These are phyloP conservation scores for Populus pruinosa DNA, from an alignment of 345 rosid species.

Conservation along the genomic window DNA sequence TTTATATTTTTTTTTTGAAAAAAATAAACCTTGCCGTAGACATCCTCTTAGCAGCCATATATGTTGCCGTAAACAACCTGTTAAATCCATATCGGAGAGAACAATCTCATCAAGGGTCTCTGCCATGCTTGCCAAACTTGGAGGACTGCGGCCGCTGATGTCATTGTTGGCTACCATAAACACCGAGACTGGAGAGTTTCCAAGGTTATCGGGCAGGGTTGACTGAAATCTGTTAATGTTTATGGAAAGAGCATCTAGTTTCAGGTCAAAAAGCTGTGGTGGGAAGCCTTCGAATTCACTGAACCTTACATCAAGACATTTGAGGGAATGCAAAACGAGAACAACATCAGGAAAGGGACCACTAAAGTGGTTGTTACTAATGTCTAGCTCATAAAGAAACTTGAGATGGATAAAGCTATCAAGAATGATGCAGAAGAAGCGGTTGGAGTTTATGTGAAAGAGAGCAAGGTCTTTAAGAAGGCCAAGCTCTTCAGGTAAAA, in stretches of 20 bases:
- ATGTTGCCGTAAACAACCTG: conserved; percentile 63
- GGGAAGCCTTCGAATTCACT: conserved; percentile 68
- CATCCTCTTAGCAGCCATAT: conserved; percentile 39
- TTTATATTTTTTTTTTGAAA: too few species aligned
- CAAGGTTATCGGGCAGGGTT: conserved; percentile 57
- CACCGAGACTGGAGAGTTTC: conserved; percentile 74
- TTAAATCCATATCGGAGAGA: conserved; percentile 41
- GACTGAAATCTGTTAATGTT: conserved; percentile 67
- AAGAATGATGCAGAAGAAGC: conserved; percentile 58
- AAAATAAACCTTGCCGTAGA: too few species aligned
- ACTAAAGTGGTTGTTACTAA: conserved; percentile 65
- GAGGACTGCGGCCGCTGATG: conserved; percentile 60
- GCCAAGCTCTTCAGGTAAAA: conserved; percentile 61
- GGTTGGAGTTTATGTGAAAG: conserved; percentile 73
- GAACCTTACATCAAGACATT: conserved; percentile 70
- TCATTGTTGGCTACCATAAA: conserved; percentile 65
- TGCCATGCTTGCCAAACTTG: conserved; percentile 61
- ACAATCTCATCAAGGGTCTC: conserved; percentile 51
- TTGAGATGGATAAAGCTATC: conserved; percentile 36
- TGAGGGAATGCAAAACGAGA: conserved; percentile 57
- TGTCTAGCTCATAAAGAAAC: conserved; percentile 63
- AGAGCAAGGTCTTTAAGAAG: conserved; percentile 73
- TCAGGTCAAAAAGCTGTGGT: conserved; percentile 47
- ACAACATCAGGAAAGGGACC: conserved; percentile 66
- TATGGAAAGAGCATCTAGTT: conserved; percentile 79